Evolutionary conservation across 352 stramenopile genomes (phyloP), one percentile per base, ranked within the genome.

Genomic region (Globisporangium nunn): DNA sequence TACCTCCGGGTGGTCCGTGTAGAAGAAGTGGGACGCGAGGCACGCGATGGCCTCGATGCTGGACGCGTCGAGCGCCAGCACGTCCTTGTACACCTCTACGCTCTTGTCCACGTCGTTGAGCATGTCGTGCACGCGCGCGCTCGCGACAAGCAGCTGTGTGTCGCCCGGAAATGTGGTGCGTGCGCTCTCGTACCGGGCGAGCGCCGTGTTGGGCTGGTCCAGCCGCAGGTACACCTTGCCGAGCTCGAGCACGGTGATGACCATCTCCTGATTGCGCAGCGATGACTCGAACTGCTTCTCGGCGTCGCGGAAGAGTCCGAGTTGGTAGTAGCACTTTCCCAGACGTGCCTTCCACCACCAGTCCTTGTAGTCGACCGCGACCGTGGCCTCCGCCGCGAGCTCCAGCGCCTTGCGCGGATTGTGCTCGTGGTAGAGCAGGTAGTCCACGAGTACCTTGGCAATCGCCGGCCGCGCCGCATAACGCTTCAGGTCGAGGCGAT

Each of bases 291-390:
- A 93, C 65, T 98, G 91, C 71, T 96, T 92, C 71, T 98, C 93
- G 6, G 93, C 91, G 50, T 98, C 93, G 17, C 93, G 84, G 45
- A 96, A 91, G 28, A 98, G 74, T 10, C 92, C 88, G 6, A 98
- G 68, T 58, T 97, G 90, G 66, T 97, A 97, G 75, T 98, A 98
- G 71, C 89, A 97, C 64, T 97, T 97, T 40, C 89, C 93, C 17
- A 98, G 64, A 8, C 89, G 75, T n/a, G 81, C 78, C 62, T 98
- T 98, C 93, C 93, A 98, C 87, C 88, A 98, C 92, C 92, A 98
- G 66, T 96, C 87, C 63, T 96, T 93, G 65, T 93, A 98, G 41
- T 95, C 86, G 4, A 73, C 76, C 6, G 74, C 84, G 23, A 92
- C 80, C 0, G 89, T 97, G 15, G 86, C 92, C 59, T 97, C 89